A percentile compares a stretch with the other conserved stretches of the same genome.
These are phyloP conservation scores for Aspergillus thermomutatus DNA, from an alignment of 2,329 filamentous ascomycete species.

Conservation along the genomic window DNA sequence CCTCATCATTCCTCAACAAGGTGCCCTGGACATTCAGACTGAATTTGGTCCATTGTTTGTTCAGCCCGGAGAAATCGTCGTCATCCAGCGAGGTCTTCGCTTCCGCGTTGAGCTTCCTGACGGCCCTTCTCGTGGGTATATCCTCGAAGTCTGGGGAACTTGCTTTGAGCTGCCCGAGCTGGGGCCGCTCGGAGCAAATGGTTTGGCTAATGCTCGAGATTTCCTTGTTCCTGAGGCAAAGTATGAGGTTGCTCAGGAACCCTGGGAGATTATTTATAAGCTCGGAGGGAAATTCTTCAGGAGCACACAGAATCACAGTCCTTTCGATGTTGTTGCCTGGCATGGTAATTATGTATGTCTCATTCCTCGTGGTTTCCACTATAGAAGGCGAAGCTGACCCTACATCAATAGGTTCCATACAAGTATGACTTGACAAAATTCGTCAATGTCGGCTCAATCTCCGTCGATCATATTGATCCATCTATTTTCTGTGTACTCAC, in stretches of 20 bases:
- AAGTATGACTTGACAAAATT: constrained; percentile 44
- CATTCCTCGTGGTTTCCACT: not conserved
- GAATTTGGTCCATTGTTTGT: constrained; percentile 64
- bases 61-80: constrained; percentile 64
- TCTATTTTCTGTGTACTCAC: constrained; percentile 42
- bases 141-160: constrained; percentile 63
- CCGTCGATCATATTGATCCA: constrained; percentile 40
- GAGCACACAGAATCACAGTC: constrained; percentile 61
- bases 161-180: constrained; percentile 66
- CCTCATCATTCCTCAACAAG: constrained; percentile 63
- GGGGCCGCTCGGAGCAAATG: constrained; percentile 63
- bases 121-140: constrained; percentile 62
- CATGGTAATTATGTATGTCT: constrained; percentile 58
- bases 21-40: constrained; percentile 64
- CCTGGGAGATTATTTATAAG: constrained; percentile 60
- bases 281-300: constrained; percentile 60
- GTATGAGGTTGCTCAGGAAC: constrained; percentile 55
- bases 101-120: constrained; percentile 60
- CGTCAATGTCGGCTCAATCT: constrained; percentile 39
- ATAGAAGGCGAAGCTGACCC: not conserved
- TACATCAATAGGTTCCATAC: constrained; percentile 29
- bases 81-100: constrained; percentile 64
- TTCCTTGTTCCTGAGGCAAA: constrained; percentile 61
- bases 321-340: constrained; percentile 71
- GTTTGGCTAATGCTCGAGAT: constrained; percentile 63